Percentiles rank a stretch among this genome's conserved stretches.
phyloP scores from a whole-genome alignment of 371 early-diverging fungal genomes.

The Nematocida sp. region DNA sequence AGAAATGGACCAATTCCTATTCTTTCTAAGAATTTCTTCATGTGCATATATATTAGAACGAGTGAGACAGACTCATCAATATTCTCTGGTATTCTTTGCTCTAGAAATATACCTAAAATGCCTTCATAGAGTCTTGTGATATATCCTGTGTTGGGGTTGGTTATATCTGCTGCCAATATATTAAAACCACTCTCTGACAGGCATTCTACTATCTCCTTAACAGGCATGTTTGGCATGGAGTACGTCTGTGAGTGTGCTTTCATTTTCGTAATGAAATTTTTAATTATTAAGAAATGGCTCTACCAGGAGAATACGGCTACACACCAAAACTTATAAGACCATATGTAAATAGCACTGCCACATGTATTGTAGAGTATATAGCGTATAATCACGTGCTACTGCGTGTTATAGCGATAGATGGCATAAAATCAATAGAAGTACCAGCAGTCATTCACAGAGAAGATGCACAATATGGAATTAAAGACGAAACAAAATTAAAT shows the following conservation, averaged over 20 bases:
- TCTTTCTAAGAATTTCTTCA: constrained; percentile 45
- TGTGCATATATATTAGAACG: constrained; percentile 14
- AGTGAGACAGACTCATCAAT: constrained; percentile 29
- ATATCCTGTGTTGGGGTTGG: constrained; percentile 38
- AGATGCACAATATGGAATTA: constrained; percentile 50
- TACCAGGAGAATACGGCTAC: constrained; percentile 30
- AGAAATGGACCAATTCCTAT: constrained; percentile 39
- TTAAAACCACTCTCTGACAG: constrained; percentile 56
- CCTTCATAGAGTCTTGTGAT: constrained; percentile 55
- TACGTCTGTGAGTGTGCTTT: constrained; percentile 35
- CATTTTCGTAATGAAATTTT: constrained; percentile 39
- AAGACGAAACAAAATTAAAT: constrained; percentile 34
- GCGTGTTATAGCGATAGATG: constrained; percentile 15
- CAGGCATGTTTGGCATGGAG: constrained; percentile 40
- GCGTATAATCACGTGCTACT: constrained; percentile 19
- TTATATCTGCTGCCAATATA: constrained; percentile 33
- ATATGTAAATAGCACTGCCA: constrained; percentile 9
- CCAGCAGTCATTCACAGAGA: constrained; percentile 41
- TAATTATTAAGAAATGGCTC: constrained; percentile 15
- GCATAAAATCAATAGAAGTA: constrained; percentile 14
- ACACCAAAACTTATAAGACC: constrained; percentile 21
- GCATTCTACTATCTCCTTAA: constrained; percentile 43
- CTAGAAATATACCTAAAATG: constrained; percentile 46
- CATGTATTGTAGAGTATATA: constrained; percentile 46
- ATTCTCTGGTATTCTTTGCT: constrained; percentile 42